Evolutionary conservation across 2,329 filamentous ascomycete species (phyloP).

Genomic region (Penicillium sumatraense): DNA sequence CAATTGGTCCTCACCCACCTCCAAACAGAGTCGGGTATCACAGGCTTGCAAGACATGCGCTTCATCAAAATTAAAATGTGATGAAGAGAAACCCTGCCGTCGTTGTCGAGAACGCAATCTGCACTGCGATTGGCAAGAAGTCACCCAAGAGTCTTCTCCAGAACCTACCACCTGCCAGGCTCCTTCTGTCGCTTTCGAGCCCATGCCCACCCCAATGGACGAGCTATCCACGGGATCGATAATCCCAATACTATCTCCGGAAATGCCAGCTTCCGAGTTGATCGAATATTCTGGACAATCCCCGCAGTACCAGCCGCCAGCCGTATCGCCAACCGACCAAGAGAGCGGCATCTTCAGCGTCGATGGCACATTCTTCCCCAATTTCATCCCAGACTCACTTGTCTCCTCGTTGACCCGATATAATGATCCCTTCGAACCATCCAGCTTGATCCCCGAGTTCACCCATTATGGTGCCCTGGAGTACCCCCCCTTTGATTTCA

Average conservation of each 20-base stretch:
- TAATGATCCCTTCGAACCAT: conserved; percentile 28
- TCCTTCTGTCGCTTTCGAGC: conserved; percentile 14
- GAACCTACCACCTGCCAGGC: conserved; percentile 6
- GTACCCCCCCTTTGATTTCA: conserved; percentile 28
- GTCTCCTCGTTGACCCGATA: conserved; percentile 30
- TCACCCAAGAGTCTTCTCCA: conserved; percentile 22
- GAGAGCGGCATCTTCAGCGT: conserved; percentile 35
- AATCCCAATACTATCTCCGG: conserved; percentile 17
- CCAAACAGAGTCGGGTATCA: conserved; percentile 44
- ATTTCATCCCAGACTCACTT: conserved; percentile 34
- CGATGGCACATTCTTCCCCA: conserved; percentile 35
- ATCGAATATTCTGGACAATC: conserved; percentile 21
- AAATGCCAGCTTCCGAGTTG: conserved; percentile 10
- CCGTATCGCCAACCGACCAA: conserved; percentile 30
- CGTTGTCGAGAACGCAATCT: conserved; percentile 57
- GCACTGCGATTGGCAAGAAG: conserved; percentile 43
- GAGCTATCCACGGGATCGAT: conserved; percentile 5
- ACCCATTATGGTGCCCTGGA: conserved; percentile 27
- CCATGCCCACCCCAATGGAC: conserved; percentile 20
- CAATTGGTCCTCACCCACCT: conserved; percentile 12
- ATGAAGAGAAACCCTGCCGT: conserved; percentile 59
- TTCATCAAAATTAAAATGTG: conserved; percentile 57
- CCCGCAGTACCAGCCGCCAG: neutral
- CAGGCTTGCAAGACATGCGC: conserved; percentile 60
- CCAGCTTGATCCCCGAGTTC: conserved; percentile 25